phyloP scores from a whole-genome alignment of 106 monocot genomes.

The Platanthera guangdongensis region DNA sequence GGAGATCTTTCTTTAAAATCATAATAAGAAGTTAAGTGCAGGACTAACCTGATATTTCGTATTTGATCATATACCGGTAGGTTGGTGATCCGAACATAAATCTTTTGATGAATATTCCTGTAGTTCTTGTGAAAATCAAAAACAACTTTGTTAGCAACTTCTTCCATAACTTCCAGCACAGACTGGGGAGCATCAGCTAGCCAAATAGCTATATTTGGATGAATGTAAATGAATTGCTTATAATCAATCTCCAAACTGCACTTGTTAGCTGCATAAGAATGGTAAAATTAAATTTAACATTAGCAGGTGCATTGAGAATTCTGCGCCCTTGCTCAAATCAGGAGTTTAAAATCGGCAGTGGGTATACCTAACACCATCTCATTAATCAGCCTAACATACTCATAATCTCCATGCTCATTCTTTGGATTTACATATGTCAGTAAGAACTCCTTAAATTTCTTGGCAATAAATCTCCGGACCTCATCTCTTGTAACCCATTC shows the following conservation, averaged over 20 bases:
- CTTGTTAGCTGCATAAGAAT: slow-evolving; percentile 65
- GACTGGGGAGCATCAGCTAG: slow-evolving; percentile 97
- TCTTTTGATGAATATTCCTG: slow-evolving; percentile 90
- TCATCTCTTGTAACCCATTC: slow-evolving; percentile 99
- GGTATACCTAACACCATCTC: slow-evolving; percentile 89
- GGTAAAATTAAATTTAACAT: not conserved
- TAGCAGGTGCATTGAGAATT: not conserved
- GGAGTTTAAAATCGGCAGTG: not conserved
- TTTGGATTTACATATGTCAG: slow-evolving; percentile 83
- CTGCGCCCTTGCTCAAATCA: not conserved
- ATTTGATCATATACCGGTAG: slow-evolving; percentile 97
- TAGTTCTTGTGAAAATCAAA: slow-evolving; percentile 88
- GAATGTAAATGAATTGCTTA: slow-evolving; percentile 88
- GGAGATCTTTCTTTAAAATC: not conserved
- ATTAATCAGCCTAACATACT: slow-evolving; percentile 81
- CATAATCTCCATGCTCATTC: slow-evolving; percentile 75
- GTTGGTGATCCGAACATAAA: slow-evolving; percentile 86
- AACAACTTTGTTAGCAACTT: slow-evolving; percentile 86
- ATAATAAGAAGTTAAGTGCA: not conserved
- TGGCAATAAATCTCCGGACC: slow-evolving; percentile 88
- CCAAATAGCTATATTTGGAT: slow-evolving; percentile 99
- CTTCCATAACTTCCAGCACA: slow-evolving; percentile 99
- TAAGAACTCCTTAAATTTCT: slow-evolving; percentile 90
- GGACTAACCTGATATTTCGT: slow-evolving; percentile 78
- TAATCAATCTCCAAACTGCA: slow-evolving; percentile 99